Base-by-base conservation (phyloP, 306 rosid species). In the Trifolium pratense region DNA sequence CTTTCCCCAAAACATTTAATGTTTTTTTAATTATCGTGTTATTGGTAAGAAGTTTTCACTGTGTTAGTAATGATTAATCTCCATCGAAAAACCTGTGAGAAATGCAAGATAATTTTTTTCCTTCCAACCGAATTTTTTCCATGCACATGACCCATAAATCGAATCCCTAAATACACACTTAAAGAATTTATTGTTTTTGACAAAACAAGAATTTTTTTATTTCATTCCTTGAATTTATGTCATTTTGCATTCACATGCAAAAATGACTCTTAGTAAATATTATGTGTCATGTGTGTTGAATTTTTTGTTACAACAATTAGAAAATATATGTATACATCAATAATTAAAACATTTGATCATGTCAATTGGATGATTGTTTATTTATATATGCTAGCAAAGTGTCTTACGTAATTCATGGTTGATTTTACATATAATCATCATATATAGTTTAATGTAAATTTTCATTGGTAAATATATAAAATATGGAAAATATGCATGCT, bases 361-460 rank as follows among this genome's bases (percentile, higher is more conserved):
- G 71, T 49, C 63, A 34, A 62, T 32, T 51, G 43, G 49, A 9
- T 20, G 29, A 5, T 59, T 39, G 5, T 23, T 23, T 32, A 66
- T 26, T 55, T 63, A 9, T 23, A 49, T 10, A 40, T 12, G 51
- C n/a, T 79, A 60, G 83, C 75, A 74, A 74, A 79, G 79, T 79
- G 59, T 48, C 56, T 17, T 64, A 79, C 83, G 83, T 67, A 59
- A 59, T 79, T 73, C 66, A 55, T 34, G 5, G 46, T 60, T 77
- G 76, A 60, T 48, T 74, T 76, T 75, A 34, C 56, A 55, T 58
- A 66, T 20, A 45, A 60, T 40, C 7, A n/a, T 9, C 21, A 65
- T 52, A 5, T 1, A 11, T 45, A 62, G 13, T 45, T 55, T 45
- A 34, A 29, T 42, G 70, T 37, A 8, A 3, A 64, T 49, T 48